Conservation (phyloP, 805 yeast genomes). For the Candida odintsovae region DNA sequence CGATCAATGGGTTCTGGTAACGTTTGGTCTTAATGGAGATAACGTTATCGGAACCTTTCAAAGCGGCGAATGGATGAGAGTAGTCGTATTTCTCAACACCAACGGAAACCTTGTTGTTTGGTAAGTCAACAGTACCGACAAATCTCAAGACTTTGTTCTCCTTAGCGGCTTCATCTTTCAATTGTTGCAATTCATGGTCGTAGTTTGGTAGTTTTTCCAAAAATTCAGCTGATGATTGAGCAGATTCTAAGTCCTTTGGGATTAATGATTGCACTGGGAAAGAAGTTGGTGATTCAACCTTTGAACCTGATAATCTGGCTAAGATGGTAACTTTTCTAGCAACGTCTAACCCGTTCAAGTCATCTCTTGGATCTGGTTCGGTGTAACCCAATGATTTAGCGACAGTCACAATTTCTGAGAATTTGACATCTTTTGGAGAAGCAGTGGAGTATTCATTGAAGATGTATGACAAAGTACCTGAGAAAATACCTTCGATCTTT, state of each 20-base stretch:
- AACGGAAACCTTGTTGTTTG: slow-evolving; percentile 65
- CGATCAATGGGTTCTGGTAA: slow-evolving; percentile 85
- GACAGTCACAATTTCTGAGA: slow-evolving; percentile 81
- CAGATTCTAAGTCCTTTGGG: slow-evolving; percentile 77
- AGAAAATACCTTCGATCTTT: slow-evolving; percentile 91
- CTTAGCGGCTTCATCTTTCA: slow-evolving; percentile 75
- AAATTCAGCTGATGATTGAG: slow-evolving; percentile 70
- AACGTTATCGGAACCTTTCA: slow-evolving; percentile 95
- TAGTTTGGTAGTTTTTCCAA: slow-evolving; percentile 74
- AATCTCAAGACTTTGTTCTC: slow-evolving; percentile 88
- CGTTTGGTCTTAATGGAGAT: slow-evolving; percentile 88
- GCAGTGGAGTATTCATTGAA: slow-evolving; percentile 88
- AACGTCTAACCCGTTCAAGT: slow-evolving; percentile 94
- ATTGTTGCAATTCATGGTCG: slow-evolving; percentile 71
- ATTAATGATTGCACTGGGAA: slow-evolving; percentile 93
- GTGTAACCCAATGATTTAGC: slow-evolving; percentile 94
- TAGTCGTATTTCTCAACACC: slow-evolving; percentile 83
- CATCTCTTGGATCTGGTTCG: slow-evolving; percentile 99
- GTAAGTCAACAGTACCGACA: slow-evolving; percentile 85
- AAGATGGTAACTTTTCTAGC: slow-evolving; percentile 97
- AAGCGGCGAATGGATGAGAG: slow-evolving; percentile 92
- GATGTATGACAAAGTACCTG: slow-evolving; percentile 92
- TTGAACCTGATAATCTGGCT: slow-evolving; percentile 86
- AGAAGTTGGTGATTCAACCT: slow-evolving; percentile 80
- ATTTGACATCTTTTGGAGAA: slow-evolving; percentile 55